These are phyloP conservation scores for Limtongozyma cylindracea DNA, from an alignment of 805 yeast genomes.

Conservation along the genomic window DNA sequence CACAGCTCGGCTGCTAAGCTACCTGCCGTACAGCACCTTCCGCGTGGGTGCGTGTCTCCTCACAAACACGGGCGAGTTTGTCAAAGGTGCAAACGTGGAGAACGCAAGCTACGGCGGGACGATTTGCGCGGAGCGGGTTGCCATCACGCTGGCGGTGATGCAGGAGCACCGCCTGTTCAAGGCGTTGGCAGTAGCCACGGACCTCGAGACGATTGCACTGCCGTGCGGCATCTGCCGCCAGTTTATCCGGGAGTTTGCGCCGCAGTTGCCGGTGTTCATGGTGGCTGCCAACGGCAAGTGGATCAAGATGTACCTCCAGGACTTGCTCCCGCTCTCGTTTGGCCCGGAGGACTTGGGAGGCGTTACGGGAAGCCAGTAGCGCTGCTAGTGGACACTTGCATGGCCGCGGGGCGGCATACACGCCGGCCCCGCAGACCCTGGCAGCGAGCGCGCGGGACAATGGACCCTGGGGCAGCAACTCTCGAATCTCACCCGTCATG, in stretches of 20 bases:
- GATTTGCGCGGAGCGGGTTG: conserved; percentile 15
- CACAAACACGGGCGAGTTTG: conserved; percentile 17
- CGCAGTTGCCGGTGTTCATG: conserved; percentile 39
- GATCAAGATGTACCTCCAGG: conserved; percentile 21
- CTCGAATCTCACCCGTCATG: too few relatives aligned
- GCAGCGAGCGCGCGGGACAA: too few relatives aligned
- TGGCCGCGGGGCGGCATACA: too few relatives aligned
- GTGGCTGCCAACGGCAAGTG: conserved; percentile 23
- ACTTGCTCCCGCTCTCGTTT: conserved; percentile 61
- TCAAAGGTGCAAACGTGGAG: conserved; percentile 74
- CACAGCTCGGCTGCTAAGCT: too few relatives aligned
- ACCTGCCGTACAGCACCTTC: too few relatives aligned
- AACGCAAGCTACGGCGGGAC: conserved; percentile 65
- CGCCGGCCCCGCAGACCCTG: too few relatives aligned
- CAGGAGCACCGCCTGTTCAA: conserved; percentile 16
- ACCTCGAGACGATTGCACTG: conserved; percentile 27
- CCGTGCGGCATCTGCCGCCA: conserved; percentile 96
- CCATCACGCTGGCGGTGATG: conserved; percentile 10
- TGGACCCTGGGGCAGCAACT: too few relatives aligned
- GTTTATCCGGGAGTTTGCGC: conserved; percentile 58
- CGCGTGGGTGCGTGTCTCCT: conserved; percentile 67
- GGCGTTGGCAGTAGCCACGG: conserved; percentile 48
- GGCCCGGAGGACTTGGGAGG: conserved; percentile 47
- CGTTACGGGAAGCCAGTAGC: too few relatives aligned
- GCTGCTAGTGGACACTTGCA: too few relatives aligned